A percentile compares a stretch with the other conserved stretches of the same genome.
Evolutionary conservation across 306 rosid species (phyloP).

Genomic region (Rubus idaeus): DNA sequence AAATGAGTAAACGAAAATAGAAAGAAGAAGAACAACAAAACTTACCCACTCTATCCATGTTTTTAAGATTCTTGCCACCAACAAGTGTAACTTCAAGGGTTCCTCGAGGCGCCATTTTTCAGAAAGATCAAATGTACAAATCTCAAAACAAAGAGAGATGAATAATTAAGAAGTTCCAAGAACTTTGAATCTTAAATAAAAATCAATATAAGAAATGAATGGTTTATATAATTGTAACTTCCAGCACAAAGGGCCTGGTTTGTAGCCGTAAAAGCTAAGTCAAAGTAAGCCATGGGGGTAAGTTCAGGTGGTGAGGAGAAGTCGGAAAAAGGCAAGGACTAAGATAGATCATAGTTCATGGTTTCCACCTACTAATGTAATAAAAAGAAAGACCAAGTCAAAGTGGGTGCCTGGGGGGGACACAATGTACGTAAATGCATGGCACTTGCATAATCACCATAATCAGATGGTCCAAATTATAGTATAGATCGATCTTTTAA

Average conservation of each 20-base stretch:
- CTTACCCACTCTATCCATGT: constrained; percentile 2
- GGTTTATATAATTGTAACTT: not conserved
- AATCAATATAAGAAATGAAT: not conserved
- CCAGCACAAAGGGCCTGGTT: not conserved
- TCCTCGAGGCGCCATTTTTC: constrained; percentile 16
- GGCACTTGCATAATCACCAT: no score
- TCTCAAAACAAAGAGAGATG: no score
- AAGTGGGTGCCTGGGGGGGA: not conserved
- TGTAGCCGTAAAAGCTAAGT: not conserved
- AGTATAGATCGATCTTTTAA: no score
- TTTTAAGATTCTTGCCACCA: not conserved
- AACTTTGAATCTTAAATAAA: not conserved
- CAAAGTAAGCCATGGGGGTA: not conserved
- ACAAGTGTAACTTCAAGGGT: not conserved
- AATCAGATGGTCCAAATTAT: no score
- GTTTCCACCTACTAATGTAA: not conserved
- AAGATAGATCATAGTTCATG: not conserved
- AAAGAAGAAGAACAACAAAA: not conserved
- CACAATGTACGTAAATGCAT: no score
- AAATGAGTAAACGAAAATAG: not conserved
- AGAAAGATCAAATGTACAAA: not conserved
- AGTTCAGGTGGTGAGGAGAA: constrained; percentile 1
- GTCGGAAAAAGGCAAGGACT: not conserved
- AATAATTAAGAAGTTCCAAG: not conserved
- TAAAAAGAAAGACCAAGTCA: not conserved